Conservation (phyloP, 2,329 filamentous ascomycete species). For the Aspergillus puulaauensis region DNA sequence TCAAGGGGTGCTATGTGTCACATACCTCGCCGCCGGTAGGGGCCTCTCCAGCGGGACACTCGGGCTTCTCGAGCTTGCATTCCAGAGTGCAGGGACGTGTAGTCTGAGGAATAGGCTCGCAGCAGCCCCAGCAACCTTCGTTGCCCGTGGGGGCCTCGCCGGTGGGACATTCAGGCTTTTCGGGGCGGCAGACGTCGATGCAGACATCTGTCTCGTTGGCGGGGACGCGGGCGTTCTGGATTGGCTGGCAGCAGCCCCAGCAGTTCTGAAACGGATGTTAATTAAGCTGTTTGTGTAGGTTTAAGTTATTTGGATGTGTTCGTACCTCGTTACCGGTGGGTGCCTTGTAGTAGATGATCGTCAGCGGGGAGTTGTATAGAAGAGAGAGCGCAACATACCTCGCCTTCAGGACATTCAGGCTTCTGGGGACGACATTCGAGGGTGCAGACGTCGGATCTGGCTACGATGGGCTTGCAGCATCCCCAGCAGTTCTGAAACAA, state of each 20-base stretch:
- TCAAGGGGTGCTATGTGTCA: too few relatives aligned
- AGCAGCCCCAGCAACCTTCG: slow-evolving; percentile 7
- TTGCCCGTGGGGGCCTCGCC: background rate
- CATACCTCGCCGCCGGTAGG: too few relatives aligned
- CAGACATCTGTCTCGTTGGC: background rate
- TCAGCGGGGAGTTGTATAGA: too few relatives aligned
- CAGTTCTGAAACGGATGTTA: background rate
- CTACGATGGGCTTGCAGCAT: background rate
- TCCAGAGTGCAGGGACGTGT: too few relatives aligned
- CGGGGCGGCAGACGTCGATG: background rate
- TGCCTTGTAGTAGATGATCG: background rate
- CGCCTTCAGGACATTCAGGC: slow-evolving; percentile 2
- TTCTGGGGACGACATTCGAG: background rate
- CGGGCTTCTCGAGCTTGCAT: background rate
- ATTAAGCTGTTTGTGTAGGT: too few relatives aligned
- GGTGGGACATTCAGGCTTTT: slow-evolving; percentile 5
- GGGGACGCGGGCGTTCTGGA: background rate
- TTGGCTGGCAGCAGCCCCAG: slow-evolving; percentile 3
- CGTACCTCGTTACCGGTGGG: background rate
- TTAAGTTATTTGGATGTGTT: too few relatives aligned
- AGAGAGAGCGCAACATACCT: background rate
- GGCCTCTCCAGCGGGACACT: background rate
- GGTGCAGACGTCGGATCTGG: background rate
- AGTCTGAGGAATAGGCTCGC: background rate
- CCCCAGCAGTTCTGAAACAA: slow-evolving; percentile 2